Base-by-base conservation (phyloP, 2,329 filamentous ascomycete genomes). In the Hortaea werneckii region DNA sequence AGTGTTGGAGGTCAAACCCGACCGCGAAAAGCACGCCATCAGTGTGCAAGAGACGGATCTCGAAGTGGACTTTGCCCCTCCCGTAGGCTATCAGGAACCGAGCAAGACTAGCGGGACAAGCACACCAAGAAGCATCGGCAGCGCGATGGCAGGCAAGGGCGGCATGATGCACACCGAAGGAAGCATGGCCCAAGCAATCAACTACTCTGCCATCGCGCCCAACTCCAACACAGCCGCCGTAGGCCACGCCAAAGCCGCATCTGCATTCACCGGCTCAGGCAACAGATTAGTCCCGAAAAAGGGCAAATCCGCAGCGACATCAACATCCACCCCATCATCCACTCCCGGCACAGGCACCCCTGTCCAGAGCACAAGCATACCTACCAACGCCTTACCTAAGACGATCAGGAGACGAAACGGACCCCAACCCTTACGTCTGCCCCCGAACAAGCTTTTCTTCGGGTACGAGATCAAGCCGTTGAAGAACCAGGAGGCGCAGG, bases 141-240 rank as follows among this genome's bases (percentile, higher is more conserved):
- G 53, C n/a, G 53, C 53, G 39, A 62, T 63, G 49, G 82, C 83
- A 6, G 71, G 78, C 1, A 68, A 71, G 53, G 85, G 87, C 28
- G 87, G 89, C 4, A 69, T 84, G 11, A 66, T 95, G 26, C 88
- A 94, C 65, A 80, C 75, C 50, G 86, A 94, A 58, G 92, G 92
- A 8, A 89, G 83, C 50, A 98, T 98, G 92, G 89, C 92, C 0
- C 87, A 95, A 59, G 80, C 87, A n/a, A 96, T 98, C 72, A 95
- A 95, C 72, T 98, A 96, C 67, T 78, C 80, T 43, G 79, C 88
- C 29, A 94, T 98, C 54, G 87, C 88, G 0, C 89, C 92, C 1
- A 81, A 81, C 3, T 77, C 86, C 5, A 78, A 75, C 2, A 75
- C 80, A 10, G 81, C 79, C 10, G 78, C 78, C 5, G 73, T 74